Evolutionary conservation across 2,329 filamentous ascomycete genomes (phyloP).

Genomic region (Aplosporella prunicola): DNA sequence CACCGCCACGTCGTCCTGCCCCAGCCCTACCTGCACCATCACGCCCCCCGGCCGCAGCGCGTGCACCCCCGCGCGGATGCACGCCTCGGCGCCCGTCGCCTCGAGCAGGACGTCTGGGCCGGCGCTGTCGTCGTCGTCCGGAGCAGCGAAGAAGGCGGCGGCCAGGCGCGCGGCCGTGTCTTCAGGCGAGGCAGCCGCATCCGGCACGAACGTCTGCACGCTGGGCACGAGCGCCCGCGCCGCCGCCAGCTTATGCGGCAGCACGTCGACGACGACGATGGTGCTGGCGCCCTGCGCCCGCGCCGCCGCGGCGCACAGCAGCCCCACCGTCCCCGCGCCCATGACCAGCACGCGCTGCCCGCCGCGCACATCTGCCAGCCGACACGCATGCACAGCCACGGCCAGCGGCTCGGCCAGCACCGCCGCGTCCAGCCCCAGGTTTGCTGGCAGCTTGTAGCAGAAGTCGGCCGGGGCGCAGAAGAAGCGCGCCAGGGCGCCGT

Average conservation of each 20-base stretch:
- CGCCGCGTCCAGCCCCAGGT: constrained; percentile 10
- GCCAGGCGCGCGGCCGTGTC: constrained; percentile 9
- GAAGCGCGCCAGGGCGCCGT: constrained; percentile 11
- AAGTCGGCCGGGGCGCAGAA: constrained; percentile 13
- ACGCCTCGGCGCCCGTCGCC: constrained; percentile 18
- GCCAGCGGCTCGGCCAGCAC: constrained; percentile 13
- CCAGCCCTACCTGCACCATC: constrained; percentile 19
- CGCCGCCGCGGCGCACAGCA: constrained; percentile 75
- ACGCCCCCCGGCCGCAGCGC: constrained; percentile 15
- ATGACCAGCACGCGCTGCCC: constrained; percentile 31
- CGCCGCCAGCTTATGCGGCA: constrained; percentile 64
- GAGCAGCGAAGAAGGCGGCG: constrained; percentile 12
- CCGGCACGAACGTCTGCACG: constrained; percentile 12
- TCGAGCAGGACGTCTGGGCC: constrained; percentile 19
- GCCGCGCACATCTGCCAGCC: constrained; percentile 11
- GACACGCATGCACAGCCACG: constrained; percentile 3
- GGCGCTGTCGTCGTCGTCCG: constrained; percentile 11
- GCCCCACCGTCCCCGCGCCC: constrained; percentile 50
- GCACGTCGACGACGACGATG: constrained; percentile 72
- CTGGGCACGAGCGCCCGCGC: constrained; percentile 54
- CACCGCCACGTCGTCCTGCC: constrained; percentile 2
- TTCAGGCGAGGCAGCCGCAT: neutral
- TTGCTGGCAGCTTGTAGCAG: constrained; percentile 8
- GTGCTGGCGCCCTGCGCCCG: constrained; percentile 67
- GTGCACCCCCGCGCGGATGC: constrained; percentile 15